These are phyloP conservation scores for Penicillium egyptiacum DNA, from an alignment of 495 filamentous ascomycete species.

Conservation along the genomic window DNA sequence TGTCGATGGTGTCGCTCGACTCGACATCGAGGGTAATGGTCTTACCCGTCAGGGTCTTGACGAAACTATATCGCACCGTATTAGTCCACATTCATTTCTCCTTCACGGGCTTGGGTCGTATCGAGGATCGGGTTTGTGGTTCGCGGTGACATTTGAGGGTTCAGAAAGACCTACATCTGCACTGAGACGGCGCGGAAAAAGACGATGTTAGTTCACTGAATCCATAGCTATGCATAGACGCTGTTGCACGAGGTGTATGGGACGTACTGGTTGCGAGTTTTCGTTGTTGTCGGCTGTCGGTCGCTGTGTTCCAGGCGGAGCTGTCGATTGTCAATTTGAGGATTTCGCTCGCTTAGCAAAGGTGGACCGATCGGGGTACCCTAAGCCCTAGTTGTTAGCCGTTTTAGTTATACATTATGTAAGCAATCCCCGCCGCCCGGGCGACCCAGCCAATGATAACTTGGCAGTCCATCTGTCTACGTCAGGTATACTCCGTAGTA, in stretches of 20 bases:
- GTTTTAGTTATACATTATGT: conserved; percentile 20
- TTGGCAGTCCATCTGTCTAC: neutral
- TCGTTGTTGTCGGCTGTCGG: conserved; percentile 52
- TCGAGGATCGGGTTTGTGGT: conserved; percentile 16
- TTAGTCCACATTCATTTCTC: conserved; percentile 36
- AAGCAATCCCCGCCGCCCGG: conserved; percentile 2
- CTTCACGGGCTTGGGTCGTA: conserved; percentile 12
- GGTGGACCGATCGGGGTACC: conserved; percentile 35
- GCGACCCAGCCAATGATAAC: conserved; percentile 2
- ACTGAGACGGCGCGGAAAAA: conserved; percentile 56
- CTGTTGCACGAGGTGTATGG: conserved; percentile 15
- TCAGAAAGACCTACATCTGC: conserved; percentile 68
- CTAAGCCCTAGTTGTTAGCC: conserved; percentile 40
- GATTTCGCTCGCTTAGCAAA: conserved; percentile 49
- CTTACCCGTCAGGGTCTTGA: conserved; percentile 98
- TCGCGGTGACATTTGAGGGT: conserved; percentile 19
- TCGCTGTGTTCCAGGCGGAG: conserved; percentile 47
- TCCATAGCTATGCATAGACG: conserved; percentile 20
- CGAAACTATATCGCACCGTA: conserved; percentile 65
- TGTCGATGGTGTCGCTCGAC: conserved; percentile 98
- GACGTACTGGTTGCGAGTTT: conserved; percentile 62
- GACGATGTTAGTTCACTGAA: conserved; percentile 36
- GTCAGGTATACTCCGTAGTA: neutral
- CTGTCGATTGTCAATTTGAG: conserved; percentile 47
- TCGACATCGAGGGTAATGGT: conserved; percentile 99